These are phyloP conservation scores for Nitzschia sp. DNA, from an alignment of 108 stramenopile species.

Conservation along the genomic window DNA sequence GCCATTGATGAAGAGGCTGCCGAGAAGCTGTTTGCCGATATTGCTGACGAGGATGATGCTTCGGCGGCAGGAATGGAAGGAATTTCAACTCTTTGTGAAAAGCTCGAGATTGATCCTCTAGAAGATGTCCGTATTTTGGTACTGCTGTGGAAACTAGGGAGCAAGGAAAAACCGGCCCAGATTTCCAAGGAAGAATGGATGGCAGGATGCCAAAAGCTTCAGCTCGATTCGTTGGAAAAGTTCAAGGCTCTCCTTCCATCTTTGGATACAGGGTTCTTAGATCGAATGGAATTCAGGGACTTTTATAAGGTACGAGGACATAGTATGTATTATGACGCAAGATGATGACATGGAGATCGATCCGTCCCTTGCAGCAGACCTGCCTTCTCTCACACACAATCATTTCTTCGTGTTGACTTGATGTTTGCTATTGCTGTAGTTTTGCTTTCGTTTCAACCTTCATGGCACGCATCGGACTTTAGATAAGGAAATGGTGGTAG, in stretches of 20 bases:
- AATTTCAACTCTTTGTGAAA: slow-evolving; percentile 73
- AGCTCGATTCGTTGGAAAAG: slow-evolving; percentile 65
- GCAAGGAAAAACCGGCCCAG: slow-evolving; percentile 80
- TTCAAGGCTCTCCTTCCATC: slow-evolving; percentile 62
- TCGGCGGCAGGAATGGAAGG: slow-evolving; percentile 71
- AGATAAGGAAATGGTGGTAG: slow-evolving; percentile 87
- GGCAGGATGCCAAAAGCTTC: slow-evolving; percentile 51
- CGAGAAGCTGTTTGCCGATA: slow-evolving; percentile 49
- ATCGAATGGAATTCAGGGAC: slow-evolving; percentile 79
- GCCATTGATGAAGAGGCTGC: slow-evolving; percentile 19
- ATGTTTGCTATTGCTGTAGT: too few relatives aligned
- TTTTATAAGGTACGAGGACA: slow-evolving; percentile 73
- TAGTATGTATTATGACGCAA: background rate
- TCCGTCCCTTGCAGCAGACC: too few relatives aligned
- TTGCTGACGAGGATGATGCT: slow-evolving; percentile 70
- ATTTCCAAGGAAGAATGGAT: slow-evolving; percentile 79
- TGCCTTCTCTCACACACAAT: too few relatives aligned
- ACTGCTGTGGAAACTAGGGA: slow-evolving; percentile 81
- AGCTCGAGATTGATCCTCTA: slow-evolving; percentile 77
- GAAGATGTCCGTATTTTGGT: slow-evolving; percentile 87
- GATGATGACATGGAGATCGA: too few relatives aligned
- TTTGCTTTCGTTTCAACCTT: slow-evolving; percentile 90
- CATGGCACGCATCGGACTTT: slow-evolving; percentile 90
- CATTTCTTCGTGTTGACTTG: too few relatives aligned
- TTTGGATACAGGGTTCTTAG: slow-evolving; percentile 89